Evolutionary conservation across 2,329 filamentous ascomycete genomes (phyloP), one percentile per base, ranked within the genome.

Genomic region (Colletotrichum scovillei): DNA sequence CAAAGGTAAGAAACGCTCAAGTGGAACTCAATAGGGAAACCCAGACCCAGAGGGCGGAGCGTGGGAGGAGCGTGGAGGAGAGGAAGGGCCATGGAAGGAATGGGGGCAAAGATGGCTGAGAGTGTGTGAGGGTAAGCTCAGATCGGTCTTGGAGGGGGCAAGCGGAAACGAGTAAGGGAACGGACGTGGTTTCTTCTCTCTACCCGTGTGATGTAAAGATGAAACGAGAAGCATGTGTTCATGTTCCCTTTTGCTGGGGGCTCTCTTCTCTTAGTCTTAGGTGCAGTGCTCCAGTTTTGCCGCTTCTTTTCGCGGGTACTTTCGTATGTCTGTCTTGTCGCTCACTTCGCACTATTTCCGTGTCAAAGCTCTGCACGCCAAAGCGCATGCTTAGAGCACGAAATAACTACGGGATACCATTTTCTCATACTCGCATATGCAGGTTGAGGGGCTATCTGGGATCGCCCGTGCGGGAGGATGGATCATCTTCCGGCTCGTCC

Each of bases 111-210:
- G 12, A 16, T 16, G 52, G 49, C 49, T 56, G 30, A 35, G 62
- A 64, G 62, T 55, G 62, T 56, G 62, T 28, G 63, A 46, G 35
- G 16, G 12, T 30, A 52, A 46, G 32, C 52, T 65, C 52, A 46
- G 63, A 22, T 57, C 63, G 63, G 32, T 46, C 52, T 28, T 56
- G 46, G 16, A 49, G 7, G 42, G 42, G 65, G 52, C n/a, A 62
- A 49, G 55, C 60, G 70, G 70, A 70, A 73, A 72, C 67, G 46
- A 69, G 32, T 28, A 60, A 70, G 59, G 67, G 63, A 73, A 73
- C 70, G 70, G 70, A 73, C 70, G 67, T 73, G 22, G 67, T 73
- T 73, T 73, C 70, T 72, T 72, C 38, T 60, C 53, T 64, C 49
- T 55, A 49, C 42, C 67, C 46, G 70, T 73, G 70, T 73, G 46